Evolutionary conservation across 768 basidiomycete genomes (phyloP), one percentile per base, ranked within the genome.

Genomic region (Leucocoprinus leucothites): DNA sequence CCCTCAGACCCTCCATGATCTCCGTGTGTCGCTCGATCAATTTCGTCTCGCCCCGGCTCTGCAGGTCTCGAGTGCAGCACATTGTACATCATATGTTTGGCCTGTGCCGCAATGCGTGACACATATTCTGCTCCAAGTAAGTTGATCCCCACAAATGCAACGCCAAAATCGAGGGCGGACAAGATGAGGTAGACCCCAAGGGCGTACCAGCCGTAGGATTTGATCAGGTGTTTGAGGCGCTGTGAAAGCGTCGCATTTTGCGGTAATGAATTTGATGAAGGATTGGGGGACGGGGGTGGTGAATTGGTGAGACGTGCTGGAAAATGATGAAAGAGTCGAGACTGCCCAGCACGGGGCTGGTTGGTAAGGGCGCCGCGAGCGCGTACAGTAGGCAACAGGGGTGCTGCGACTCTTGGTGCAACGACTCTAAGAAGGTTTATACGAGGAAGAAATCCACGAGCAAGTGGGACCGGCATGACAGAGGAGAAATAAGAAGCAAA

Each of bases 181-280:
- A 98, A 67, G 48, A 86, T 65, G 58, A 87, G 42, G 75, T 99
- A 99, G 22, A 98, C 86, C 28, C 90, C 94, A 25, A 98, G 79
- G 18, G 97, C 94, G 66, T 95, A 96, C 91, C 91, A 94, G 26
- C 96, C 96, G 67, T 98, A 97, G 3, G 89, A 82, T 66, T 89
- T 94, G 57, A 94, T 86, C 56, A 98, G 87, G 61, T 83, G 79
- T 65, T 86, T 92, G 21, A 94, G 74, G 18, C 85, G 81, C 67
- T 88, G 82, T 1, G 87, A 82, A 53, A 92, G 74, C 0, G 85
- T 71, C 2, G 80, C 73, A 59, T 82, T 67, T 22, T 81, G 74
- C 7, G 81, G 81, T 1, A 78, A 67, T n/a, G 68, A 61, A 22
- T 68, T 55, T 46, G 47, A 28, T 36, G 52, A 53, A 7, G 21